These are phyloP conservation scores for Penicillium griseofulvum DNA, from an alignment of 2,329 filamentous ascomycete species.

Conservation along the genomic window DNA sequence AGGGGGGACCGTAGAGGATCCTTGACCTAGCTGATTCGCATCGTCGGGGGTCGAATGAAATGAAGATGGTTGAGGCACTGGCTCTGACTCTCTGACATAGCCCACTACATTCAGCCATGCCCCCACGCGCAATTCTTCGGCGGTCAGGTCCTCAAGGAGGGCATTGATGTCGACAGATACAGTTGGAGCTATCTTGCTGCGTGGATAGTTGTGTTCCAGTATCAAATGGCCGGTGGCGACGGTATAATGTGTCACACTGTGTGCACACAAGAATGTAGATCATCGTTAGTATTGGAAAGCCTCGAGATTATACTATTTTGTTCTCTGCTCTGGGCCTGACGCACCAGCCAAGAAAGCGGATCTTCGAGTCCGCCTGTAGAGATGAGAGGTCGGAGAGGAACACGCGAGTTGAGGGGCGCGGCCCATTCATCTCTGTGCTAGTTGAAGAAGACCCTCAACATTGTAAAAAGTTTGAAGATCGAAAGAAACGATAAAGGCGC, in stretches of 20 bases:
- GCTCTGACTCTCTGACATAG: slow-evolving; percentile 56
- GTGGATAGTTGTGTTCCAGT: slow-evolving; percentile 65
- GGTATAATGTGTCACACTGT: slow-evolving; percentile 60
- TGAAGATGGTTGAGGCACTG: slow-evolving; percentile 6
- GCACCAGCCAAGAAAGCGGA: slow-evolving; percentile 90
- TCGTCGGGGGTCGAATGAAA: slow-evolving; percentile 15
- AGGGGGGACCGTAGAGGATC: slow-evolving; percentile 5
- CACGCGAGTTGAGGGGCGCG: slow-evolving; percentile 63
- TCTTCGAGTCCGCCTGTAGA: slow-evolving; percentile 65
- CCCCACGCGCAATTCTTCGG: slow-evolving; percentile 67
- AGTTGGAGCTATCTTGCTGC: slow-evolving; percentile 34
- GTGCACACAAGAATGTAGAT: slow-evolving; percentile 16
- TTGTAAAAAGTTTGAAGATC: neutral
- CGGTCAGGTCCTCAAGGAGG: slow-evolving; percentile 63
- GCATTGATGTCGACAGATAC: slow-evolving; percentile 70
- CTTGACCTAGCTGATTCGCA: neutral
- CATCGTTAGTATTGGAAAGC: neutral
- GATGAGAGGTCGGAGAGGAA: slow-evolving; percentile 62
- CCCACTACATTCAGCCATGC: slow-evolving; percentile 88
- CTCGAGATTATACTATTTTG: neutral
- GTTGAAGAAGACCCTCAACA: neutral
- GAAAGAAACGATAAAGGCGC: neutral
- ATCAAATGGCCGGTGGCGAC: slow-evolving; percentile 59
- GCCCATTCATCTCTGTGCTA: slow-evolving; percentile 45
- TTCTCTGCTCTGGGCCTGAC: slow-evolving; percentile 29